These are phyloP conservation scores for Lantana camara DNA, from an alignment of 257 asterid genomes.

Conservation along the genomic window DNA sequence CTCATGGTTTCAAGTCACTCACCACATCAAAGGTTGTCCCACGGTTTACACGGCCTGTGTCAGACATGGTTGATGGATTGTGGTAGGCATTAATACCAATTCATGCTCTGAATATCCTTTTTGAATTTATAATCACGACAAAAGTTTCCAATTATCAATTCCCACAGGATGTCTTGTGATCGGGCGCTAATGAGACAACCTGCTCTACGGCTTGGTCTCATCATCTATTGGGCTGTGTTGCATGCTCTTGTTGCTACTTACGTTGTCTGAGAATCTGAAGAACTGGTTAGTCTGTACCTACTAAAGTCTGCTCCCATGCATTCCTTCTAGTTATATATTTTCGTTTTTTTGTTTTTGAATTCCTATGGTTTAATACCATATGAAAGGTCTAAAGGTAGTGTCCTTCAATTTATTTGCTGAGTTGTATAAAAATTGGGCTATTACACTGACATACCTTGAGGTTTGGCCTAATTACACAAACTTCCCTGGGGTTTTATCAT, in stretches of 20 bases:
- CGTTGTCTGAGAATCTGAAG: conserved; percentile 61
- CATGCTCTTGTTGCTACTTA: conserved; percentile 81
- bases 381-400: background rate
- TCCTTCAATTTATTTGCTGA: background rate
- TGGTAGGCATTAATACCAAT: conserved; percentile 50
- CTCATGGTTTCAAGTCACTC: conserved; percentile 98
- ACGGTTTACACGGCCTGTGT: conserved; percentile 85
- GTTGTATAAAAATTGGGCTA: conserved; percentile 2
- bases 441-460: no score
- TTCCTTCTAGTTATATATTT: background rate
- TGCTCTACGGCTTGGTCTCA: conserved; percentile 84
- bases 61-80: conserved; percentile 88
- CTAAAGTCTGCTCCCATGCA: background rate
- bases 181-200: conserved; percentile 97
- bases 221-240: conserved; percentile 85
- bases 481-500: no score
- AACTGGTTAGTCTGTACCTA: conserved; percentile 40
- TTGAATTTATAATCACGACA: background rate
- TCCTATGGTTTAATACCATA: conserved; percentile 3
- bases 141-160: conserved; percentile 27
- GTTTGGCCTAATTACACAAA: no score
- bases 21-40: conserved; percentile 91
- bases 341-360: conserved; percentile 8
- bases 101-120: background rate
- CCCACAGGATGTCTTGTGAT: conserved; percentile 89